Percentiles rank a stretch among this genome's conserved stretches.
These are phyloP conservation scores for Bauhinia variegata DNA, from an alignment of 306 rosid species.

Conservation along the genomic window DNA sequence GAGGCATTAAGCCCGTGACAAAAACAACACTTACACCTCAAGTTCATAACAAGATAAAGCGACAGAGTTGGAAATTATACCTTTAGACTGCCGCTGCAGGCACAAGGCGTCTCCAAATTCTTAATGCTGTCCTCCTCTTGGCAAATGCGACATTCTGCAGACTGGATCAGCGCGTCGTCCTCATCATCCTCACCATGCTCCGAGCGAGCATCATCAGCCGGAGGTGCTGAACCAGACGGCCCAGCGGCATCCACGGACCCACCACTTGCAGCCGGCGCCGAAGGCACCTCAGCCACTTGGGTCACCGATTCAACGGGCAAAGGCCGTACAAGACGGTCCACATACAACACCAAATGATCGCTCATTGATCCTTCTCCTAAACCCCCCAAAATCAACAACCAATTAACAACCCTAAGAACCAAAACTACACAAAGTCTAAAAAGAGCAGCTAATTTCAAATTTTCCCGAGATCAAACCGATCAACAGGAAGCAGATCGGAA, in stretches of 20 bases:
- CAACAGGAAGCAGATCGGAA: conserved; percentile 43
- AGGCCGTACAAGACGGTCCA: conserved; percentile 66
- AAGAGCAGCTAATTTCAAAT: neutral
- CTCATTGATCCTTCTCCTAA: conserved; percentile 54
- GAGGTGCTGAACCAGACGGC: conserved; percentile 40
- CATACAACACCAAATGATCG: conserved; percentile 79
- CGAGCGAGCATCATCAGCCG: conserved; percentile 21
- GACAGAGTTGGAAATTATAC: conserved; percentile 36
- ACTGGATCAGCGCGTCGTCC: conserved; percentile 73
- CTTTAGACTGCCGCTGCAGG: conserved; percentile 94
- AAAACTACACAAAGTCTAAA: neutral
- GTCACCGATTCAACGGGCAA: conserved; percentile 49
- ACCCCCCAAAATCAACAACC: conserved; percentile 16
- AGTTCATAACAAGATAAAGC: neutral
- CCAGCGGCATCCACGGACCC: conserved; percentile 32
- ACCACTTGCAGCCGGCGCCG: conserved; percentile 31
- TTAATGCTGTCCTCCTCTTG: conserved; percentile 81
- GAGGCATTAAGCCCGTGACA: neutral
- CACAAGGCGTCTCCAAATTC: conserved; percentile 88
- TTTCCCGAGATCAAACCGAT: conserved; percentile 34
- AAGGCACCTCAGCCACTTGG: conserved; percentile 46
- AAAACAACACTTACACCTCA: neutral
- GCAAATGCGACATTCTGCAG: conserved; percentile 93
- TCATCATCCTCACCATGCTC: conserved; percentile 49
- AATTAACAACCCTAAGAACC: neutral